Percentiles rank a stretch among this genome's conserved stretches.
Conservation (phyloP, 208 protist species). For the Ichthyophonus hoferi region DNA sequence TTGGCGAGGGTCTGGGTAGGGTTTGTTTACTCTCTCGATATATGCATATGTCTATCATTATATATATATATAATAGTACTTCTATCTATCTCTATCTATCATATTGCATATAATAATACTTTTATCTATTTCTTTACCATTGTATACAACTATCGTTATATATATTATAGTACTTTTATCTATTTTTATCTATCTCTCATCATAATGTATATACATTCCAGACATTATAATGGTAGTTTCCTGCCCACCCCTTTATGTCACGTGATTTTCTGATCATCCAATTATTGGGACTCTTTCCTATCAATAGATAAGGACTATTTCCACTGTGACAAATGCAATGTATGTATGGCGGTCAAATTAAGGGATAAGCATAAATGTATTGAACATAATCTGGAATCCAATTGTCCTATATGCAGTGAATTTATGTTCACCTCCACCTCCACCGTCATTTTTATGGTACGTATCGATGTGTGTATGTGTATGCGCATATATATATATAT, state of each 20-base stretch:
- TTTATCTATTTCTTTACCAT: too few relatives aligned
- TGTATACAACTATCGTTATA: too few relatives aligned
- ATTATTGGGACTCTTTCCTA: too few relatives aligned
- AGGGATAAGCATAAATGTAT: slow-evolving; percentile 45
- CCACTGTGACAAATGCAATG: slow-evolving; percentile 47
- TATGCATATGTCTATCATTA: background rate
- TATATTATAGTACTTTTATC: too few relatives aligned
- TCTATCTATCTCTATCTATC: too few relatives aligned
- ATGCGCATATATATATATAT: background rate
- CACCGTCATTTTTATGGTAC: slow-evolving; percentile 32
- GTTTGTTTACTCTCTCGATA: background rate
- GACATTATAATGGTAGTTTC: too few relatives aligned
- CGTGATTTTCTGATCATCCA: too few relatives aligned
- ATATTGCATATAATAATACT: too few relatives aligned
- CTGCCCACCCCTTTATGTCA: too few relatives aligned
- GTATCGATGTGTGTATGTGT: background rate
- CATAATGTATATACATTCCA: too few relatives aligned
- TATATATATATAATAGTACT: too few relatives aligned
- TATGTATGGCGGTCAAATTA: slow-evolving; percentile 44
- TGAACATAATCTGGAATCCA: slow-evolving; percentile 40
- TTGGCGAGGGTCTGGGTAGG: slow-evolving; percentile 40
- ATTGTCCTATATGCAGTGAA: slow-evolving; percentile 53
- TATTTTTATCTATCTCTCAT: too few relatives aligned
- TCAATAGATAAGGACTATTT: slow-evolving; percentile 36
- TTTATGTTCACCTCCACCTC: slow-evolving; percentile 54